Base-by-base conservation (phyloP, 2,329 filamentous ascomycete genomes). In the Colletotrichum tofieldiae region DNA sequence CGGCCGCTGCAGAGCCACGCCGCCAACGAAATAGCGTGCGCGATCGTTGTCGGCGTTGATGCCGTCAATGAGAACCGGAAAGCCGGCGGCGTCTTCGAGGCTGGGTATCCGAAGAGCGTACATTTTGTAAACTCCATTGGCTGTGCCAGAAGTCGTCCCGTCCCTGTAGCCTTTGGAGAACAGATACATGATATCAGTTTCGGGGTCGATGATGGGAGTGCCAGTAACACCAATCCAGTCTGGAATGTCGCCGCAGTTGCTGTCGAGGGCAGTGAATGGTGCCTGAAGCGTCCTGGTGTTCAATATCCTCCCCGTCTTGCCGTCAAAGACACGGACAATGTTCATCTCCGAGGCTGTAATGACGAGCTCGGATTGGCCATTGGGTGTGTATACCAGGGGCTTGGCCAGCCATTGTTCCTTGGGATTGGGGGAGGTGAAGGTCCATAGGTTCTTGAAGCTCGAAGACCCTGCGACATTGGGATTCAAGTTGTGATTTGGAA, bases 31-130 rank as follows among this genome's bases (percentile, higher is more conserved):
- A 51, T 84, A 85, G 68, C 83, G 82, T 1, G 80, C 76, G 9
- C 78, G 75, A 72, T 86, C 84, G 70, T 86, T 86, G 64, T 85
- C 84, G n/a, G 84, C 83, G 29, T 79, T 77, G 26, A 78, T 74
- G 6, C 84, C 85, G 75, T 87, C 85, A 29, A 87, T 77, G 26
- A 82, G 70, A n/a, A 85, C 78, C 0, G 86, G 86, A 71, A 84
- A 87, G 8, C 79, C 78, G 12, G 77, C 66, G 29, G 81, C 77
- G 59, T 84, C 82, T 35, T 78, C 75, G 11, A 86, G 75, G 7
- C 81, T 81, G 6, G 81, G 80, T 3, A 85, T 77, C 58, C 83
- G 78, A 14, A 85, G 77, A 41, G 80, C 83, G 72, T 84, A 82
- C 55, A 84, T 77, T 64, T 81, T 82, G 72, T 84, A 84, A 18